Conservation (phyloP, 2,329 filamentous ascomycete species). For the Colletotrichum siamense region DNA sequence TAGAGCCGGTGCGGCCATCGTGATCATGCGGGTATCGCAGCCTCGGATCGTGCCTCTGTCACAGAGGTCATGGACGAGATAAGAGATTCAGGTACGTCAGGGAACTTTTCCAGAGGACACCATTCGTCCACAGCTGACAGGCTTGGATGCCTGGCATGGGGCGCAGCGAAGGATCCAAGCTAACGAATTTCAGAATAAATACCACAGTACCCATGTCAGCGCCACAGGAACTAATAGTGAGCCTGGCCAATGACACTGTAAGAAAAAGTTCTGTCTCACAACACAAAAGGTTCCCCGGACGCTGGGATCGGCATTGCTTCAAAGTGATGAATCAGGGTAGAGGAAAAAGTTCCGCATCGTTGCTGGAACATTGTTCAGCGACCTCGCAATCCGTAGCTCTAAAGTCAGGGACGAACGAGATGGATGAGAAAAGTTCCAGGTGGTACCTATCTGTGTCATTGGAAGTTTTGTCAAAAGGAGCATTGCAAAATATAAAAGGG, state of each 20-base stretch:
- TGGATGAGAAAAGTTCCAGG: background rate
- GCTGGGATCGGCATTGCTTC: background rate
- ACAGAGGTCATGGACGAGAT: background rate
- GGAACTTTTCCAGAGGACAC: background rate
- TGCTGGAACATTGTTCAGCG: background rate
- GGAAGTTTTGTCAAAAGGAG: background rate
- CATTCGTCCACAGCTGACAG: background rate
- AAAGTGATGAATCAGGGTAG: background rate
- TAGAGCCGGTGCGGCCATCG: background rate
- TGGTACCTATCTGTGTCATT: background rate
- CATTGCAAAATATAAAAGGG: background rate
- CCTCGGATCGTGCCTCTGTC: background rate
- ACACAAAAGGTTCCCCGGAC: background rate
- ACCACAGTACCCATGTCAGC: background rate
- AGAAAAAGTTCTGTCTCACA: background rate
- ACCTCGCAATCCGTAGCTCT: background rate
- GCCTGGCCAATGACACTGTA: background rate
- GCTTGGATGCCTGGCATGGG: background rate
- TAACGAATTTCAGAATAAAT: background rate
- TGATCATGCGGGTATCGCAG: background rate
- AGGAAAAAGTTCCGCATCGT: background rate
- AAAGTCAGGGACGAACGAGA: background rate
- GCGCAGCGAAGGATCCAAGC: background rate
- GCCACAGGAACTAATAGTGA: background rate
- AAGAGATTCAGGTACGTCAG: background rate